A percentile compares a stretch with the other conserved stretches of the same genome.
phyloP scores from a whole-genome alignment of 441 rosid species.

The Corymbia citriodora region DNA sequence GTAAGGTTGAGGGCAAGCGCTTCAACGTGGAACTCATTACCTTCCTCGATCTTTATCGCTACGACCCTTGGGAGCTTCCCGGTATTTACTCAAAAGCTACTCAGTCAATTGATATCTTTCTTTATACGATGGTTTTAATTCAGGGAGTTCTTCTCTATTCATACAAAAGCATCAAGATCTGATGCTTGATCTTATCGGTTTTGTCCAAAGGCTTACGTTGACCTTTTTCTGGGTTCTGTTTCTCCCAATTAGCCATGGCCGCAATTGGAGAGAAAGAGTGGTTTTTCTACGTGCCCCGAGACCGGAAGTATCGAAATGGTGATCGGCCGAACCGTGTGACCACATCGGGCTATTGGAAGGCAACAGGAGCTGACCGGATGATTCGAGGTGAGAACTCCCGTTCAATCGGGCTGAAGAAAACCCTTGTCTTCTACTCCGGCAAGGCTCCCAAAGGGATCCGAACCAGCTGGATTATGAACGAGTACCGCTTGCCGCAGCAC shows the following conservation, averaged over 20 bases:
- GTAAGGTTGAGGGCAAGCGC: slow-evolving; percentile 99
- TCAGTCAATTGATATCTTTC: not conserved
- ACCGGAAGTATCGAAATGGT: slow-evolving; percentile 88
- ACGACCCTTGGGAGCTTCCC: slow-evolving; percentile 99
- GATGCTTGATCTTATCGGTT: not conserved
- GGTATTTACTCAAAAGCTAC: slow-evolving; percentile 32
- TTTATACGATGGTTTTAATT: not conserved
- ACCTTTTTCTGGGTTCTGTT: not conserved
- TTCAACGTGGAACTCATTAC: slow-evolving; percentile 97
- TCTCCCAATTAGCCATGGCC: slow-evolving; percentile 53
- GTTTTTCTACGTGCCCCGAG: slow-evolving; percentile 98
- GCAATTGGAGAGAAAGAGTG: slow-evolving; percentile 99
- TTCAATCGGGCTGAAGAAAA: slow-evolving; percentile 93
- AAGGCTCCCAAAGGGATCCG: slow-evolving; percentile 98
- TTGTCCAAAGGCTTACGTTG: not conserved
- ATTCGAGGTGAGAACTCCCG: slow-evolving; percentile 67
- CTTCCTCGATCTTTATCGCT: slow-evolving; percentile 97
- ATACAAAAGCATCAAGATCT: not conserved
- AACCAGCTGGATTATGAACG: slow-evolving; percentile 98
- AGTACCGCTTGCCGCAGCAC: slow-evolving; percentile 93
- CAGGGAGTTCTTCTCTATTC: not conserved
- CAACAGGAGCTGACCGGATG: slow-evolving; percentile 99
- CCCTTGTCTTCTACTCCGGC: slow-evolving; percentile 99
- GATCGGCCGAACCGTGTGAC: slow-evolving; percentile 97
- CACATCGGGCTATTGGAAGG: slow-evolving; percentile 98